phyloP scores from a whole-genome alignment of 441 rosid species.

The Croton setiger region DNA sequence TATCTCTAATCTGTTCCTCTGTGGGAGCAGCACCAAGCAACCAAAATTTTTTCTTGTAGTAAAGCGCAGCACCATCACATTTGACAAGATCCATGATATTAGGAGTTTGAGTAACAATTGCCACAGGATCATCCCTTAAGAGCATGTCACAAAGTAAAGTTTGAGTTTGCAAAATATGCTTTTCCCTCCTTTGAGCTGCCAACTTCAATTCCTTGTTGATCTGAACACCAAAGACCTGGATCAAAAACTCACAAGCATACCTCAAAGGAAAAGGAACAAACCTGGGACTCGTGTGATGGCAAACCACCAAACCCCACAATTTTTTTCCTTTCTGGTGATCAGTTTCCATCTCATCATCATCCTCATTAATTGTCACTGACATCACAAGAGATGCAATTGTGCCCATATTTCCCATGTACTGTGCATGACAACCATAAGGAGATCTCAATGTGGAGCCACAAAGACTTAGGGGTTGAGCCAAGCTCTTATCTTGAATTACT shows the following conservation, averaged over 20 bases:
- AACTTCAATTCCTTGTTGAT: conserved; percentile 72
- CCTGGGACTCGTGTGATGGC: conserved; percentile 76
- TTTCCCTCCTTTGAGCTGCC: conserved; percentile 59
- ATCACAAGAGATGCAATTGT: conserved; percentile 80
- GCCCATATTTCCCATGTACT: conserved; percentile 87
- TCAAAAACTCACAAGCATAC: conserved; percentile 81
- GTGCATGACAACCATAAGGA: conserved; percentile 83
- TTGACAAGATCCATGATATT: conserved; percentile 83
- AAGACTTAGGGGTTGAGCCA: conserved; percentile 69
- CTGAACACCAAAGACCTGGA: conserved; percentile 73
- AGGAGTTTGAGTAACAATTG: conserved; percentile 67
- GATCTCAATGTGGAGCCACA: conserved; percentile 76
- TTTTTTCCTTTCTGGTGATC: conserved; percentile 47
- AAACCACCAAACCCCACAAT: conserved; percentile 87
- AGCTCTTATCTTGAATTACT: conserved; percentile 63
- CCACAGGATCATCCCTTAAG: conserved; percentile 72
- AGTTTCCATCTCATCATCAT: conserved; percentile 40
- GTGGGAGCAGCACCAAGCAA: conserved; percentile 69
- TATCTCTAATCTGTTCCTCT: conserved; percentile 61
- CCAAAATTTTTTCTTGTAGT: conserved; percentile 56
- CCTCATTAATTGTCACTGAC: conserved; percentile 74
- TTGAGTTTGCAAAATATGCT: conserved; percentile 65
- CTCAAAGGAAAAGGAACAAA: conserved; percentile 77
- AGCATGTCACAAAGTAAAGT: conserved; percentile 86
- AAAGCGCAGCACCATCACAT: conserved; percentile 85